Conservation (phyloP, 768 basidiomycete genomes). For the Xanthoconium purpureum region DNA sequence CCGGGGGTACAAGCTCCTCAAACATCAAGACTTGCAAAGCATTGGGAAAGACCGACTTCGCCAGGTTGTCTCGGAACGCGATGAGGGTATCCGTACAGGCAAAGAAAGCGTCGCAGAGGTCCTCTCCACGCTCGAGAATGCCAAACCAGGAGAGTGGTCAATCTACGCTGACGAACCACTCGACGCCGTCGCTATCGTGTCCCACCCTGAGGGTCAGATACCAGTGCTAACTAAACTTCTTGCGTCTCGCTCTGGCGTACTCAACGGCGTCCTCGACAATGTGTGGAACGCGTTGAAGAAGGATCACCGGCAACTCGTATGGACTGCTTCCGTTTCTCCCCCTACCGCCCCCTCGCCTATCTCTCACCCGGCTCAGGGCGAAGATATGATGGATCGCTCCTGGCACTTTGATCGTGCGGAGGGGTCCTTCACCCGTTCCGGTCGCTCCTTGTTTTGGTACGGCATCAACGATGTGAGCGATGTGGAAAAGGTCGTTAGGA, state of each 20-base stretch:
- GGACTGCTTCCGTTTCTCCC: slow-evolving; percentile 78
- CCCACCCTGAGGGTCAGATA: slow-evolving; percentile 82
- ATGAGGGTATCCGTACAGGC: slow-evolving; percentile 85
- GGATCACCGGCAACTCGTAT: slow-evolving; percentile 91
- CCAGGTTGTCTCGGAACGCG: slow-evolving; percentile 91
- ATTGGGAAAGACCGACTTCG: slow-evolving; percentile 94
- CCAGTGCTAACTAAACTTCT: slow-evolving; percentile 94
- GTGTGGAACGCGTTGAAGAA: slow-evolving; percentile 96
- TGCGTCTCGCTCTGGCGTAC: slow-evolving; percentile 79
- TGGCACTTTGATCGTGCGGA: slow-evolving; percentile 99
- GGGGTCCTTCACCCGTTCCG: slow-evolving; percentile 93
- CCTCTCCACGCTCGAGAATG: slow-evolving; percentile 51
- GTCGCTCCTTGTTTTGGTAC: slow-evolving; percentile 96
- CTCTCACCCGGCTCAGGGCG: slow-evolving; percentile 46
- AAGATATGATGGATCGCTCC: slow-evolving; percentile 77
- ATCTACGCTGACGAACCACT: slow-evolving; percentile 99
- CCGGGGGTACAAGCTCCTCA: slow-evolving; percentile 97
- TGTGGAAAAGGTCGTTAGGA: slow-evolving; percentile 81
- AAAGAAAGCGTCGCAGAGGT: slow-evolving; percentile 84
- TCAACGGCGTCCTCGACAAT: slow-evolving; percentile 96
- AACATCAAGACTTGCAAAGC: slow-evolving; percentile 73
- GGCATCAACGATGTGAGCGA: slow-evolving; percentile 89
- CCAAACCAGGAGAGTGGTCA: slow-evolving; percentile 83
- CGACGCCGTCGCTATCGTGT: slow-evolving; percentile 91
- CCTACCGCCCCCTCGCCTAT: slow-evolving; percentile 8